Evolutionary conservation across 2,329 filamentous ascomycete genomes (phyloP), one percentile per base, ranked within the genome.

Genomic region (Alternaria burnsii): DNA sequence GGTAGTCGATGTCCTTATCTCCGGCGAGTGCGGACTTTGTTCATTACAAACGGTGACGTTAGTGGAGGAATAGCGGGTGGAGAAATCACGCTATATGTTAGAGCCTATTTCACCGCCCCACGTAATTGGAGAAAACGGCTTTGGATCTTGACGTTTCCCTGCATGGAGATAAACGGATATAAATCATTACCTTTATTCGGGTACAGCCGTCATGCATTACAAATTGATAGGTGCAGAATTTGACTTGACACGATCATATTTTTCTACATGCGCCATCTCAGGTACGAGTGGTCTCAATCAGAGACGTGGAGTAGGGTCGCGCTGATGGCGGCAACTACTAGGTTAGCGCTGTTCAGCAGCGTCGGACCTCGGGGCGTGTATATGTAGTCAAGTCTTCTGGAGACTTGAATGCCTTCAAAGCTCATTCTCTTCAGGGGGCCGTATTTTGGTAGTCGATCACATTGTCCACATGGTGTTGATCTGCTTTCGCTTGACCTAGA

Each of bases 391-490:
- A 36, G 46, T 36, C 52, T 34, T 43, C n/a, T 26, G 12, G n/a
- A 44, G 28, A 46, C 38, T 16, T 46, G 28, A 4, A 32, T 14
- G 20, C 9, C 12, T 24, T 54, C 38, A 18, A 28, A 26, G 4
- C 40, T 54, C 12, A 5, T 43, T 50, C 28, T 42, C 10, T 5
- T 30, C 20, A 14, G n/a, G 16, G 47, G 9, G n/a, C 16, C 40
- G 8, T 38, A n/a, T n/a, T 28, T 44, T 4, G 20, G 18, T 57
- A 22, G 52, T 63, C 61, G 67, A 69, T 60, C 65, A 67, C 67
- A 83, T 82, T 59, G 73, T 81, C 89, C 89, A 91, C 63, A 85
- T 80, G 66, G 84, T 80, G 78, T 91, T 87, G 70, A 91, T 90
- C 71, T 91, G 88, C 76, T 90, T 91, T 67, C 86, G 86, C 69